These are phyloP conservation scores for Neopestalotiopsis sp. DNA, from an alignment of 2,329 filamentous ascomycete genomes.

Conservation along the genomic window DNA sequence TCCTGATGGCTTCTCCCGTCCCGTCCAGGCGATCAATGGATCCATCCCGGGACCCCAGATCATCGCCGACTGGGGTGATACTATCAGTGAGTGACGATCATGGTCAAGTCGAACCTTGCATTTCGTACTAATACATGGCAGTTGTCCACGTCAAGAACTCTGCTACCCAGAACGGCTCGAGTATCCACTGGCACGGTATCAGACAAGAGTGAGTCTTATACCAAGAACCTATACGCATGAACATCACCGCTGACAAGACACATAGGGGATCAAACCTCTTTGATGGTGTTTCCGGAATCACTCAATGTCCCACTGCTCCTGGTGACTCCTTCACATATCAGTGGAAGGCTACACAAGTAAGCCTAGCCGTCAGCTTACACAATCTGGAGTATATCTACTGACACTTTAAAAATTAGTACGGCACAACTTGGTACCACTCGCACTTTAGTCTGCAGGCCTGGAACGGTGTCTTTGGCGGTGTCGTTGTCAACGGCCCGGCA, in stretches of 20 bases:
- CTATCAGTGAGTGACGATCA: constrained; percentile 34
- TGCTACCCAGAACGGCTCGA: constrained; percentile 58
- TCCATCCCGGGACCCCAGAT: constrained; percentile 28
- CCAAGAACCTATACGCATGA: too few relatives aligned
- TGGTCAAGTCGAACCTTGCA: constrained; percentile 24
- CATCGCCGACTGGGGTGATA: constrained; percentile 55
- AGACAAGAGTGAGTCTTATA: constrained; percentile 47
- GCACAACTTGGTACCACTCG: constrained; percentile 65
- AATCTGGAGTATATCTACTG: background rate
- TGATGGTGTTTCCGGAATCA: constrained; percentile 60
- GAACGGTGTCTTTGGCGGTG: constrained; percentile 63
- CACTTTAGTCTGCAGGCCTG: constrained; percentile 56
- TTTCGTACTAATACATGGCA: constrained; percentile 3
- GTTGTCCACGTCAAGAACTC: constrained; percentile 59
- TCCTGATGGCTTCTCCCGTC: constrained; percentile 38
- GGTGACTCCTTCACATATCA: constrained; percentile 59
- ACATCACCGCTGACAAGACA: background rate
- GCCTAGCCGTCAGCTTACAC: too few relatives aligned
- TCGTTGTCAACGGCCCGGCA: constrained; percentile 67
- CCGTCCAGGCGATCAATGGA: constrained; percentile 47
- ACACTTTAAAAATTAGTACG: constrained; percentile 42
- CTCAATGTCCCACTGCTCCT: constrained; percentile 56
- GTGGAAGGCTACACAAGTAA: constrained; percentile 51
- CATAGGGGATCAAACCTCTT: constrained; percentile 24
- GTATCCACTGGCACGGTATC: constrained; percentile 69